Percentiles rank a stretch among this genome's conserved stretches.
Evolutionary conservation across 805 yeast genomes (phyloP).

Genomic region (Ogataea pignaliae): DNA sequence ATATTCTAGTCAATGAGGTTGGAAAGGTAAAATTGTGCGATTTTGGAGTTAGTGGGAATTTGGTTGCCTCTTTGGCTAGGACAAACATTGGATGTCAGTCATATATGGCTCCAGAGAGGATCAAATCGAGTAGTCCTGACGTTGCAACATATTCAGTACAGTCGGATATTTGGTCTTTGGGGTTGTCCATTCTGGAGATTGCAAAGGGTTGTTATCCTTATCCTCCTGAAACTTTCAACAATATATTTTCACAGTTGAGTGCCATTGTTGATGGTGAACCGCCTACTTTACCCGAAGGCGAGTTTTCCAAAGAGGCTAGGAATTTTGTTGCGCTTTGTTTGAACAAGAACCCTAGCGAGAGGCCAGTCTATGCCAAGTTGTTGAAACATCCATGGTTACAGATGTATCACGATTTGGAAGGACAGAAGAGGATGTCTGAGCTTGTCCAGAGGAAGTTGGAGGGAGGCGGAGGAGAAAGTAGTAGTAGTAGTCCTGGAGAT

Average conservation of each 20-base stretch:
- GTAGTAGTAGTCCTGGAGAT: too few relatives aligned
- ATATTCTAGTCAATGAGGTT: conserved; percentile 65
- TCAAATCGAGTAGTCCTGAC: conserved; percentile 68
- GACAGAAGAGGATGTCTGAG: conserved; percentile 23
- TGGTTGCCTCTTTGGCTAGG: conserved; percentile 91
- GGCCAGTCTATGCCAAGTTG: conserved; percentile 78
- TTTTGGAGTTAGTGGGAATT: conserved; percentile 93
- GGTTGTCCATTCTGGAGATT: conserved; percentile 79
- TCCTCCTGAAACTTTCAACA: conserved; percentile 88
- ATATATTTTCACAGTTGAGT: conserved; percentile 86
- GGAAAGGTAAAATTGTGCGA: conserved; percentile 94
- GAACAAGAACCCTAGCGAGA: conserved; percentile 70
- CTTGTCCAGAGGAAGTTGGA: conserved; percentile 34
- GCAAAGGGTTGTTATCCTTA: conserved; percentile 94
- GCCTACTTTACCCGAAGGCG: conserved; percentile 63
- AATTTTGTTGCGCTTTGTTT: conserved; percentile 75
- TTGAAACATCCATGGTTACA: conserved; percentile 82
- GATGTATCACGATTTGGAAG: conserved; percentile 37
- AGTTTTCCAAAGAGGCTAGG: conserved; percentile 71
- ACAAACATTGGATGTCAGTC: conserved; percentile 98
- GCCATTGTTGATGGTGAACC: conserved; percentile 97
- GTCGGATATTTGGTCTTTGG: conserved; percentile 94
- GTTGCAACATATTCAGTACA: conserved; percentile 85
- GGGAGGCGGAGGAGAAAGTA: background rate
- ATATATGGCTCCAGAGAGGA: conserved; percentile 98